Base-by-base conservation (phyloP, 2,329 filamentous ascomycete genomes). In the Nemania bipapillata region DNA sequence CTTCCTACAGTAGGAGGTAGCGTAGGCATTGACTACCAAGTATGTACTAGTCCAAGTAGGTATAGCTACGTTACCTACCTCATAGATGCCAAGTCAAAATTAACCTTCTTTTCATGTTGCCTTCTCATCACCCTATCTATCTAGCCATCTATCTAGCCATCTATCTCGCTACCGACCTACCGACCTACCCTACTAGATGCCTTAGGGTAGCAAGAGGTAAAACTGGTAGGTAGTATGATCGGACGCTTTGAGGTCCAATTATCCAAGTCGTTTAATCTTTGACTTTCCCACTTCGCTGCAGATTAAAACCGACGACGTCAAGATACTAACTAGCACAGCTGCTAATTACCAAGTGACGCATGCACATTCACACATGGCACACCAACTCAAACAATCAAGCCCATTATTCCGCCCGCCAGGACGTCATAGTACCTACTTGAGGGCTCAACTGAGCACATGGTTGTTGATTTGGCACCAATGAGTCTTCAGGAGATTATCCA, bases 391-490 rank as follows among this genome's bases (percentile, higher is more conserved):
- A 55, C 26, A 40, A 54, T 22, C n/a, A 15, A 50, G n/a, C 24
- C 40, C 40, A 53, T 9, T 42, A 57, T 64, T 40, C 49, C 50
- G 49, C 50, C 26, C 24, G n/a, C 15, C 49, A 32, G 52, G 45
- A 68, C 66, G 66, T 68, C 66, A 68, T 68, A 52, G 17, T 42
- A 45, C 35, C 11, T 50, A 22, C 53, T n/a, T n/a, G n/a, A 45
- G 26, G 17, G 40, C 54, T 49, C 45, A 37, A 50, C 45, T 20
- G 52, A 28, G 57, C 62, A 49, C 56, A 52, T 42, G 50, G 30
- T 17, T 52, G 24, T 59, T 50, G 57, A 68, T 57, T 57, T 65
- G 61, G 62, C 62, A 65, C 66, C 66, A 68, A 58, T 65, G 56
- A 49, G 11, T 32, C 57, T n/a, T 35, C 57, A 32, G 26, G 35